Conservation (phyloP, 768 basidiomycete genomes). For the Daedalea quercina region DNA sequence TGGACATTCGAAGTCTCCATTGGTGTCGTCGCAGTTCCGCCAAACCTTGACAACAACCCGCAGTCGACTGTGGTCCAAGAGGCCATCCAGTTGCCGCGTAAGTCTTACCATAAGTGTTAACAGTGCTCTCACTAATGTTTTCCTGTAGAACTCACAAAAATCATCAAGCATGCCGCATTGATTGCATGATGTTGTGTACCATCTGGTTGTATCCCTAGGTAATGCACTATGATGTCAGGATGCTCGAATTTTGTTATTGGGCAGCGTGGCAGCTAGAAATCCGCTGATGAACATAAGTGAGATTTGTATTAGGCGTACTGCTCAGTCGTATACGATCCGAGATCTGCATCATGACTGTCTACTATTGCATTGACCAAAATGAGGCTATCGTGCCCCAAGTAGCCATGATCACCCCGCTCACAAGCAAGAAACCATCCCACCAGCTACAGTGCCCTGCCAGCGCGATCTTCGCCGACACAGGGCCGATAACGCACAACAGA, state of each 20-base stretch:
- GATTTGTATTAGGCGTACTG: background rate
- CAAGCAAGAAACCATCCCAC: constrained; percentile 51
- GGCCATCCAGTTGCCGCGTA: constrained; percentile 74
- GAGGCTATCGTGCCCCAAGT: constrained; percentile 71
- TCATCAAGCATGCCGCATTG: constrained; percentile 67
- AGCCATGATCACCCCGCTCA: constrained; percentile 55
- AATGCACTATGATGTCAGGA: background rate
- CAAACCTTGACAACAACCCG: constrained; percentile 85
- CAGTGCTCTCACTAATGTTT: constrained; percentile 3
- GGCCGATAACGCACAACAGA: constrained; percentile 48
- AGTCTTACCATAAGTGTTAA: constrained; percentile 23
- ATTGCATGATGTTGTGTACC: constrained; percentile 28
- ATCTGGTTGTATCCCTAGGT: background rate
- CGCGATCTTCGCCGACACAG: constrained; percentile 63
- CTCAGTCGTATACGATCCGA: background rate
- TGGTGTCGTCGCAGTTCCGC: constrained; percentile 60
- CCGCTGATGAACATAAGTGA: background rate
- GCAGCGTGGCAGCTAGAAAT: too few species aligned
- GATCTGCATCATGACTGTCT: background rate
- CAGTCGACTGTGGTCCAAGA: constrained; percentile 82
- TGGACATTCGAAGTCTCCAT: constrained; percentile 55
- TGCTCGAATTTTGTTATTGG: background rate
- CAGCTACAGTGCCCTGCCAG: constrained; percentile 41
- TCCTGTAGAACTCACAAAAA: constrained; percentile 62
- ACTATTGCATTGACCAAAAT: constrained; percentile 27